Evolutionary conservation across 1,284 basidiomycete species (phyloP), one percentile per base, ranked within the genome.

Genomic region (Sparassis latifolia): DNA sequence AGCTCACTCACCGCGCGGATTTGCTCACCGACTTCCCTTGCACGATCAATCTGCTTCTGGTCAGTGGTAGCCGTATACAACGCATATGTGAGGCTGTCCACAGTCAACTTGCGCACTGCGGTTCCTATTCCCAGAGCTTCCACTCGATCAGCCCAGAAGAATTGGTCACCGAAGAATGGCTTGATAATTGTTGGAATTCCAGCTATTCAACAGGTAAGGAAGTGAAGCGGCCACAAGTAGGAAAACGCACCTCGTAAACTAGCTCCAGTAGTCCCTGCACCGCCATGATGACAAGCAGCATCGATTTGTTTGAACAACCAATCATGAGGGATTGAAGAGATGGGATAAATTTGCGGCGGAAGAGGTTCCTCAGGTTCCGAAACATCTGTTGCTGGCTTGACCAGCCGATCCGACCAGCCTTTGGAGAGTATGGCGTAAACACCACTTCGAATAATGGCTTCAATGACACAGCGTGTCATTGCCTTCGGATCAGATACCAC

Each of bases 141-240:
- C 27, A 96, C 90, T 30, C 94, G 86, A 69, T 93, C 91, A 3
- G 90, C 92, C 92, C 94, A 98, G 70, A 98, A 97, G 68, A 88
- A 93, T 63, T 99, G 92, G 69, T 97, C 96, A 5, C 96, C 96
- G 62, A 98, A 98, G 78, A 97, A 99, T 0, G 96, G 96, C 58
- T 88, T 89, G 64, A 99, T 93, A 61, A 99, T 89, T 1, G 94
- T 98, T 1, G 96, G 95, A 54, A 95, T 86, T 5, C 93, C 92
- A 51, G 92, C 92, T 92, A 43, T 29, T 57, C 20, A 48, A 55
- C 42, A 44, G 12, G 33, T 62, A 47, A 60, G 51, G 40, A 45
- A 39, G 39, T 35, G 49, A 32, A 33, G 54, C 52, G 44, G 37
- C 39, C 41, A 3, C 4, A 35, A 5, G 35, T 31, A 30, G 45